Evolutionary conservation across 2,329 filamentous ascomycete genomes (phyloP), one percentile per base, ranked within the genome.

Genomic region (Trichoderma aggressivum): DNA sequence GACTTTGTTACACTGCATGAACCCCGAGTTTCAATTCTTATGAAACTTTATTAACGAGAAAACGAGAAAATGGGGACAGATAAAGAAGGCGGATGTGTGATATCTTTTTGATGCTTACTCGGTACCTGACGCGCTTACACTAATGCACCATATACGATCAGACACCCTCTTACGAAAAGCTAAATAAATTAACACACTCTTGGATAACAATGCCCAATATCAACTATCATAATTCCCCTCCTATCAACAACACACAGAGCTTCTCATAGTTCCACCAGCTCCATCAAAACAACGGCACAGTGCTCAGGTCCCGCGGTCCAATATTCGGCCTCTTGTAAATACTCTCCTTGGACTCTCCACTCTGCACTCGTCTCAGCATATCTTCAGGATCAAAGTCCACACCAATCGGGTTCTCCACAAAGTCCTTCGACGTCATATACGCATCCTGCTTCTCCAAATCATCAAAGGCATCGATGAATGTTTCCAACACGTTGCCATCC

Each of bases 401-500:
- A 7, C 71, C 71, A 56, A 73, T 64, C 0, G 84, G 81, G 72
- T 87, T 86, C 72, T 81, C 73, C 0, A 30, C 72, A 70, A 84
- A 84, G 11, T 75, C 75, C 1, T 77, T 63, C 0, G 74, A 70
- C 26, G 16, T 60, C 83, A 87, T 84, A 72, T 79, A 86, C 11
- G 71, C 76, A 0, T 73, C 80, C 0, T 82, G 80, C 39, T 83
- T 83, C 28, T 79, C 78, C 1, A 70, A 70, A 0, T 76, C 79
- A 6, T 80, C 78, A 65, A 84, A 84, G 62, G 82, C 83, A 70
- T 85, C 82, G 3, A 84, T 81, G 74, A 86, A 84, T 5, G 79
- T 81, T 77, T 86, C 85, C 34, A 86, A 66, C 73, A 77, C 73
- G 75, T 86, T 86, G 14, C 84, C 82, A 74, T 87, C 84, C 6